A percentile compares a stretch with the other conserved stretches of the same genome.
Evolutionary conservation across 2,329 filamentous ascomycete species (phyloP).

Genomic region (Sordariomycetes sp.): DNA sequence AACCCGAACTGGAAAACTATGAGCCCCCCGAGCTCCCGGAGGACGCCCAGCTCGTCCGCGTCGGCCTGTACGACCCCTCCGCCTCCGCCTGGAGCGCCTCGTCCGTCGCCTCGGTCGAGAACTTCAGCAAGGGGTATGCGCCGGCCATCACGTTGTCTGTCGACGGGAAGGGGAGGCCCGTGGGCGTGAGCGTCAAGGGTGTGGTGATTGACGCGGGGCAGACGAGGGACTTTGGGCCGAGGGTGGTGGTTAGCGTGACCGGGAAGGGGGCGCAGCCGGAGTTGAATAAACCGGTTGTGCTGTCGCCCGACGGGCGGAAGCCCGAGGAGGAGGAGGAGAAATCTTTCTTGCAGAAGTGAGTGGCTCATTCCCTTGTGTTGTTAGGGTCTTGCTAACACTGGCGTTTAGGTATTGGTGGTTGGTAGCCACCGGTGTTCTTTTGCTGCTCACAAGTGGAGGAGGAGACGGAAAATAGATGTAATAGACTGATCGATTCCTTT

Average conservation of each 20-base stretch:
- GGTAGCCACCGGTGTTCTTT: constrained; percentile 39
- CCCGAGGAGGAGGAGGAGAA: constrained; percentile 49
- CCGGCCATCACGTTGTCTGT: constrained; percentile 45
- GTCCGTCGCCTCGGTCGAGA: constrained; percentile 42
- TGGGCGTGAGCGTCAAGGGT: constrained; percentile 44
- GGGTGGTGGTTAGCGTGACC: constrained; percentile 39
- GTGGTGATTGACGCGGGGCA: constrained; percentile 51
- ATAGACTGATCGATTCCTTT: background rate
- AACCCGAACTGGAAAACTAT: constrained; percentile 40
- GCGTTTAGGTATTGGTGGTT: constrained; percentile 55
- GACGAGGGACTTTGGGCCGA: constrained; percentile 54
- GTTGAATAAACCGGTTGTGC: constrained; percentile 53
- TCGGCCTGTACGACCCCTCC: constrained; percentile 44
- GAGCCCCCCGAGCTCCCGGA: constrained; percentile 43
- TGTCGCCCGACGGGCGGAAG: constrained; percentile 49
- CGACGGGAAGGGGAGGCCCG: constrained; percentile 24
- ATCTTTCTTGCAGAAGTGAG: constrained; percentile 56
- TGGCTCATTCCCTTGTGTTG: constrained; percentile 8
- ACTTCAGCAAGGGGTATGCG: constrained; percentile 51
- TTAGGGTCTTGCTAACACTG: background rate
- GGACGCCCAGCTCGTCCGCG: constrained; percentile 36
- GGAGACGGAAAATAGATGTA: constrained; percentile 38
- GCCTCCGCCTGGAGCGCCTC: constrained; percentile 38
- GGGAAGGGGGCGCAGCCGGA: constrained; percentile 42
- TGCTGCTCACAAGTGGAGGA: constrained; percentile 43